Evolutionary conservation across 768 basidiomycete species (phyloP).

Genomic region (Rhodotorula toruloides): DNA sequence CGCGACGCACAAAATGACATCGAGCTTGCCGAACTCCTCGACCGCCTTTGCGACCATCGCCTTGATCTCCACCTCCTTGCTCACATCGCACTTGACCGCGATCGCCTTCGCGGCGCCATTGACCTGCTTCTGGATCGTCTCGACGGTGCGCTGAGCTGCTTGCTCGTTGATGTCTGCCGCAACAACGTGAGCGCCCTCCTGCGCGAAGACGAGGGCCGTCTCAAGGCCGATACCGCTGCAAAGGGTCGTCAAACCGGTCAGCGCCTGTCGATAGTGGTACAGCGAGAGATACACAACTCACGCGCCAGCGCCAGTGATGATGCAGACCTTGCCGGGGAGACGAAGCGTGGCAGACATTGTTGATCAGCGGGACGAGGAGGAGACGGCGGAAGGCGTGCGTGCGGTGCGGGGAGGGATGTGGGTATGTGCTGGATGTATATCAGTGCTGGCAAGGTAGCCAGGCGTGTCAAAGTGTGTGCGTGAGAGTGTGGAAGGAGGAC

Average conservation of each 20-base stretch:
- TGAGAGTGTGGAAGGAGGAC: too few species aligned
- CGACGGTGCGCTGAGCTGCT: conserved; percentile 64
- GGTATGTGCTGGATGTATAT: too few species aligned
- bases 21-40: conserved; percentile 81
- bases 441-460: too few species aligned
- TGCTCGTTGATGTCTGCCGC: conserved; percentile 79
- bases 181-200: conserved; percentile 75
- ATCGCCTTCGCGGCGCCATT: conserved; percentile 53
- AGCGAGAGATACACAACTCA: conserved; percentile 50
- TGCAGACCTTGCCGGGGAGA: conserved; percentile 55
- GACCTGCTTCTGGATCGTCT: conserved; percentile 61
- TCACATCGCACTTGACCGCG: conserved; percentile 75
- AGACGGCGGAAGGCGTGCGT: neutral
- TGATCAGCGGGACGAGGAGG: neutral
- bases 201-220: conserved; percentile 87
- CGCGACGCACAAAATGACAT: conserved; percentile 69
- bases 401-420: neutral
- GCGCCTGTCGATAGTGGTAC: neutral
- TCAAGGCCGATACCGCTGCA: conserved; percentile 91
- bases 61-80: conserved; percentile 81
- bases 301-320: conserved; percentile 86
- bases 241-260: conserved; percentile 19
- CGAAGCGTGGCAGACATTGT: conserved; percentile 29
- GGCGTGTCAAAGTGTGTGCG: too few species aligned
- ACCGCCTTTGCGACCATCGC: conserved; percentile 72